These are phyloP conservation scores for Cyberlindnera subsufficiens DNA, from an alignment of 805 yeast species.

Conservation along the genomic window DNA sequence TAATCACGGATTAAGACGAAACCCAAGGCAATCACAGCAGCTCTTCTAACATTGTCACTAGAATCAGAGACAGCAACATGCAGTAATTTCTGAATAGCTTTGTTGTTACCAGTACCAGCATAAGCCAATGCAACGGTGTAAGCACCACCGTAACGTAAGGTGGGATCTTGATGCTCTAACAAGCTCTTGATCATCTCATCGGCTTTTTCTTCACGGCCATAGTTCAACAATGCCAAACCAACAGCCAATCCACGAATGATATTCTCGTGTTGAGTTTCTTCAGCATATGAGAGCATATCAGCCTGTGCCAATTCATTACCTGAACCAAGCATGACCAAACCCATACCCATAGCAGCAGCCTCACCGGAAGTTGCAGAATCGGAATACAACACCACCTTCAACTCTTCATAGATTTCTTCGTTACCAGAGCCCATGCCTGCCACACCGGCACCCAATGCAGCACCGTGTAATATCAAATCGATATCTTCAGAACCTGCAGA, in stretches of 20 bases:
- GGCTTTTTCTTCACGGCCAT: conserved; percentile 80
- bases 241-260: conserved; percentile 90
- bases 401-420: conserved; percentile 67
- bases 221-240: conserved; percentile 81
- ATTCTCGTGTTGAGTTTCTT: conserved; percentile 93
- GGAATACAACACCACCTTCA: conserved; percentile 76
- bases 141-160: conserved; percentile 93
- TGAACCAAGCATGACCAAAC: conserved; percentile 90
- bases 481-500: conserved; percentile 61
- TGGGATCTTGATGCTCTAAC: conserved; percentile 69
- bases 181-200: conserved; percentile 61
- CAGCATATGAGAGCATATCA: conserved; percentile 87
- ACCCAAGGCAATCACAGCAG: conserved; percentile 88
- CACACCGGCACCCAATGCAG: conserved; percentile 89
- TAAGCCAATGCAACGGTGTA: conserved; percentile 92
- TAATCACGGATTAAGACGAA: conserved; percentile 87
- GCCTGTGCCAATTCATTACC: conserved; percentile 60
- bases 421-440: conserved; percentile 93
- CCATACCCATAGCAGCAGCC: conserved; percentile 96
- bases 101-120: conserved; percentile 91
- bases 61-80: conserved; percentile 97
- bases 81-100: conserved; percentile 77
- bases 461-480: conserved; percentile 91
- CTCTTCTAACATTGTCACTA: conserved; percentile 93
- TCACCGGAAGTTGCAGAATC: conserved; percentile 95